Percentiles rank a stretch among this genome's conserved stretches.
These are phyloP conservation scores for Saturnispora sanitii DNA, from an alignment of 805 yeast species.

Conservation along the genomic window DNA sequence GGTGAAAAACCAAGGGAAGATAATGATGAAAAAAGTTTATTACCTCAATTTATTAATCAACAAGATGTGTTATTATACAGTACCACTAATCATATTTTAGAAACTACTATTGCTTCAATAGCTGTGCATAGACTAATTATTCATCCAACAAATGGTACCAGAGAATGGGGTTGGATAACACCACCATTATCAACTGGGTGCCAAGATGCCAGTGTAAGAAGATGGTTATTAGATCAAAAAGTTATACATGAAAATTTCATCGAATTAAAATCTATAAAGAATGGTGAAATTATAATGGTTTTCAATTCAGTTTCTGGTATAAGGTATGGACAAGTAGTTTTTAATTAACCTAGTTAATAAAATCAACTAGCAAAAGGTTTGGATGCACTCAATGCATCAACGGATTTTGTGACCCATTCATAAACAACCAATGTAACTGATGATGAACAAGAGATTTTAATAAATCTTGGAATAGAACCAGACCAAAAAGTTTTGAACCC, in stretches of 20 bases:
- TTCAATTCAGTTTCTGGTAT: conserved; percentile 84
- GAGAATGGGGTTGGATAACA: conserved; percentile 56
- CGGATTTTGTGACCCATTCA: conserved; percentile 43
- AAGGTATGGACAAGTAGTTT: conserved; percentile 44
- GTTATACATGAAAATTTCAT: conserved; percentile 24
- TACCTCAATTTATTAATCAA: neutral
- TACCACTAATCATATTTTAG: conserved; percentile 50
- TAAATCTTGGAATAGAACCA: conserved; percentile 57
- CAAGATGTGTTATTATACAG: conserved; percentile 66
- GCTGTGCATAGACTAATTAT: conserved; percentile 42
- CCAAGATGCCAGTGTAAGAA: conserved; percentile 73
- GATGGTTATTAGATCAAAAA: conserved; percentile 37
- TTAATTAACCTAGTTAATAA: neutral
- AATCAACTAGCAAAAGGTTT: conserved; percentile 24
- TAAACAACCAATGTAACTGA: conserved; percentile 59
- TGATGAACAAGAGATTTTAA: conserved; percentile 63
- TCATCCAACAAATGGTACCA: conserved; percentile 21
- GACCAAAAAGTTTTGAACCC: conserved; percentile 41
- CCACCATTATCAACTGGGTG: conserved; percentile 77
- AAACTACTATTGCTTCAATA: conserved; percentile 75
- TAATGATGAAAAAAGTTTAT: too few species aligned
- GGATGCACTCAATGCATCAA: conserved; percentile 21
- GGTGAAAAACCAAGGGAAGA: conserved; percentile 17
- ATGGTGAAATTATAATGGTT: conserved; percentile 63
- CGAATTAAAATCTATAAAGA: conserved; percentile 33